Conservation (phyloP, 345 rosid genomes). For the Firmiana major region DNA sequence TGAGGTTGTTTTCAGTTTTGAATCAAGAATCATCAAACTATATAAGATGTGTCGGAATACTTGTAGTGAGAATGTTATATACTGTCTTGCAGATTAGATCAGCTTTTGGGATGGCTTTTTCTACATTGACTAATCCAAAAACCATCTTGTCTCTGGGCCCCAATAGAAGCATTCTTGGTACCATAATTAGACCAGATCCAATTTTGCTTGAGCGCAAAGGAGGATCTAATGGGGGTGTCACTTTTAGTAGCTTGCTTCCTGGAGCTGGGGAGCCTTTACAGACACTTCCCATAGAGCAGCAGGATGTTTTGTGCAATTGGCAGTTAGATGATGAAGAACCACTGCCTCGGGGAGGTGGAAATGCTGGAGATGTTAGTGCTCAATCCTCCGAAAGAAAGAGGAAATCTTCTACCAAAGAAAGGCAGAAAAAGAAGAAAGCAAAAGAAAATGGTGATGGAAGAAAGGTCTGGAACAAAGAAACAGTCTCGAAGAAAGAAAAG, state of each 20-base stretch:
- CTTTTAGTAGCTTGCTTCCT: constrained; percentile 68
- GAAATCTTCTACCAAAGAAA: constrained; percentile 44
- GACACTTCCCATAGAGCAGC: constrained; percentile 24
- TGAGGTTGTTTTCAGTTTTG: too few relatives aligned
- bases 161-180: constrained; percentile 82
- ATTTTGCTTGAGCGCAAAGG: constrained; percentile 72
- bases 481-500: constrained; percentile 20
- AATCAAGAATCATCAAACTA: too few relatives aligned
- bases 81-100: constrained; percentile 63
- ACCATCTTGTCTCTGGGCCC: constrained; percentile 56
- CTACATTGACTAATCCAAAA: constrained; percentile 50
- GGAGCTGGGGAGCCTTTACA: constrained; percentile 84
- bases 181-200: constrained; percentile 82
- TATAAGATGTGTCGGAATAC: too few relatives aligned
- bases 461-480: constrained; percentile 15
- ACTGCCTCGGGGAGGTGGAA: constrained; percentile 54
- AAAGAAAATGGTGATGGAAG: constrained; percentile 27
- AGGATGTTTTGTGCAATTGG: constrained; percentile 74
- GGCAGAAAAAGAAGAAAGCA: constrained; percentile 35
- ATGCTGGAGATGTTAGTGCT: constrained; percentile 29
- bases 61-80: constrained; percentile 10
- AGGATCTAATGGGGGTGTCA: constrained; percentile 59
- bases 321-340: constrained; percentile 64
- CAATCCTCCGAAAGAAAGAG: constrained; percentile 52
- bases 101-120: constrained; percentile 82